A percentile compares a stretch with the other conserved stretches of the same genome.
phyloP scores from a whole-genome alignment of 805 yeast species.

The Sugiyamaella valdiviana region DNA sequence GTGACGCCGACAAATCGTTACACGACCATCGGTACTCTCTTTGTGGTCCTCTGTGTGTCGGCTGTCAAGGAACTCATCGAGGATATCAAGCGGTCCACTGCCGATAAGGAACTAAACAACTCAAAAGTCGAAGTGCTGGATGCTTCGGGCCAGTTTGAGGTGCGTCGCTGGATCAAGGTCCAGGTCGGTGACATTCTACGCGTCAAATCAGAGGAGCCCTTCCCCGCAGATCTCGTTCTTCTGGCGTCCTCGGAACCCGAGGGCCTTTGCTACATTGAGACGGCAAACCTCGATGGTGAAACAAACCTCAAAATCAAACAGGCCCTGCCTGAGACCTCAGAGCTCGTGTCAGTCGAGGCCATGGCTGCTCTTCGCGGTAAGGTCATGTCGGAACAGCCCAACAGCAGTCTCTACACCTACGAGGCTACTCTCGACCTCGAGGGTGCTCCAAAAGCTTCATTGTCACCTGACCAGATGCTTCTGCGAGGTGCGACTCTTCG shows the following conservation, averaged over 20 bases:
- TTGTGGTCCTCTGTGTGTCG: conserved; percentile 79
- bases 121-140: conserved; percentile 62
- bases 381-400: conserved; percentile 83
- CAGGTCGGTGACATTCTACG: conserved; percentile 86
- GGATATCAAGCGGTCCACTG: conserved; percentile 79
- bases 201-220: conserved; percentile 78
- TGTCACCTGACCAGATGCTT: conserved; percentile 85
- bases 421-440: conserved; percentile 71
- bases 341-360: conserved; percentile 59
- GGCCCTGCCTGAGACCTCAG: conserved; percentile 70
- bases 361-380: conserved; percentile 49
- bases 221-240: conserved; percentile 88
- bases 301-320: conserved; percentile 95
- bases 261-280: conserved; percentile 94
- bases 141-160: conserved; percentile 56
- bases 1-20: conserved; percentile 95
- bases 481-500: conserved; percentile 93
- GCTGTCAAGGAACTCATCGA: conserved; percentile 89
- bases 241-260: conserved; percentile 95
- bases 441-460: conserved; percentile 42
- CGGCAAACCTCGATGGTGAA: conserved; percentile 97
- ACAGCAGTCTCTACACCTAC: conserved; percentile 86
- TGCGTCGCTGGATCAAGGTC: conserved; percentile 77
- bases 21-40: conserved; percentile 88
- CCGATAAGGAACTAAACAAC: conserved; percentile 83